phyloP scores from a whole-genome alignment of 495 filamentous ascomycete species.

The Monascus purpureus region DNA sequence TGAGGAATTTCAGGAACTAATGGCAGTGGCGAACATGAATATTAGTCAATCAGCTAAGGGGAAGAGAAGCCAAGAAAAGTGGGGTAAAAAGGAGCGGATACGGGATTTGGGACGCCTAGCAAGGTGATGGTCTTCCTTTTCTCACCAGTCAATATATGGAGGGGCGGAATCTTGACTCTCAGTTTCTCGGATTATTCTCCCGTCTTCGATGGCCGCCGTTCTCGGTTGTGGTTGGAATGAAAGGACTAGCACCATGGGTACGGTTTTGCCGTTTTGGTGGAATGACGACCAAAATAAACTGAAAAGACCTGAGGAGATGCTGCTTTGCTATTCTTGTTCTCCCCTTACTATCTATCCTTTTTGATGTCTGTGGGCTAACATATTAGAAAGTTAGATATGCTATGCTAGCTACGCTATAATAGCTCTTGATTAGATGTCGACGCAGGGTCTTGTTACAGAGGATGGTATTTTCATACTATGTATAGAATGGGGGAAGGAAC shows the following conservation, averaged over 20 bases:
- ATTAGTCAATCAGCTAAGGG: not conserved
- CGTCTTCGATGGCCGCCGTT: too few relatives aligned
- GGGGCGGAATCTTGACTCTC: slow-evolving; percentile 2
- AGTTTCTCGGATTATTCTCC: too few relatives aligned
- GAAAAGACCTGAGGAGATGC: slow-evolving; percentile 47
- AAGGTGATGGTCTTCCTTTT: too few relatives aligned
- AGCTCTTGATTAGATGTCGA: too few relatives aligned
- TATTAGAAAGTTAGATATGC: too few relatives aligned
- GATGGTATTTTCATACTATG: too few relatives aligned
- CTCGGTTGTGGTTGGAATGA: slow-evolving; percentile 2
- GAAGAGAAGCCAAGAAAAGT: not conserved
- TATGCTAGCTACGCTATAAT: too few relatives aligned
- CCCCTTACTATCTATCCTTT: not conserved
- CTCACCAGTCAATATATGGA: not conserved
- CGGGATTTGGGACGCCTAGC: slow-evolving; percentile 1
- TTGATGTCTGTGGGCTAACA: slow-evolving; percentile 1
- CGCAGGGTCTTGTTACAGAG: too few relatives aligned
- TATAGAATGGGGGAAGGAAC: too few relatives aligned
- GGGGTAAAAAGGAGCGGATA: not conserved
- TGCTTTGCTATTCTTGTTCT: not conserved
- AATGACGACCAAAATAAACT: slow-evolving; percentile 39
- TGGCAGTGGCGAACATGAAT: slow-evolving; percentile 34
- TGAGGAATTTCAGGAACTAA: slow-evolving; percentile 34
- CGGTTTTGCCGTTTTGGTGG: slow-evolving; percentile 16
- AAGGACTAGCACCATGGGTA: slow-evolving; percentile 18